These are phyloP conservation scores for Globisporangium polare DNA, from an alignment of 352 stramenopile genomes.

Conservation along the genomic window DNA sequence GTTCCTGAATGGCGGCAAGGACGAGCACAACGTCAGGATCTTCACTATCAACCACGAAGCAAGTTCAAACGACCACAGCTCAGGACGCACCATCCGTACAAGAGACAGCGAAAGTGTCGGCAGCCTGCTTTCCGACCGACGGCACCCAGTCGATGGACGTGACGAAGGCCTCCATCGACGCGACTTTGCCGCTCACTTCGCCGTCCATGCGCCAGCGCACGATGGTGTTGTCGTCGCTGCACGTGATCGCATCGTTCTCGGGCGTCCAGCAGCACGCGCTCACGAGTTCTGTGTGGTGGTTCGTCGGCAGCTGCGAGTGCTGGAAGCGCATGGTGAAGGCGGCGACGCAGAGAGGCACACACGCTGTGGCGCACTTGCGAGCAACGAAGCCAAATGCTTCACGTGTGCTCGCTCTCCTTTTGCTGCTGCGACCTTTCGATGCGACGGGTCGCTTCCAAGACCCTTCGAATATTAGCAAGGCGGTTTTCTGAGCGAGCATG, in stretches of 20 bases:
- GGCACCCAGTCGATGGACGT: conserved; percentile 80
- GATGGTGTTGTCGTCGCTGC: conserved; percentile 83
- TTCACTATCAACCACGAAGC: background rate
- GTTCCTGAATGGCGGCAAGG: conserved; percentile 33
- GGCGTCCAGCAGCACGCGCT: conserved; percentile 84
- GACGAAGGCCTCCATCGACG: conserved; percentile 72
- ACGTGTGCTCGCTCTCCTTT: background rate
- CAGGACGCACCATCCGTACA: conserved; percentile 74
- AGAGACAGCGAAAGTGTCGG: conserved; percentile 84
- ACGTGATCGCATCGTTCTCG: conserved; percentile 87
- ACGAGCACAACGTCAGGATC: background rate
- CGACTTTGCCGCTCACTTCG: conserved; percentile 68
- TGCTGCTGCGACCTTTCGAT: background rate
- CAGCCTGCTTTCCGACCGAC: conserved; percentile 75
- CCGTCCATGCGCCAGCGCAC: conserved; percentile 84
- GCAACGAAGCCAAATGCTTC: background rate
- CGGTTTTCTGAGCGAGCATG: background rate
- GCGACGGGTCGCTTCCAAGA: background rate
- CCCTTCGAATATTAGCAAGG: background rate
- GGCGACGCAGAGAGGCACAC: background rate
- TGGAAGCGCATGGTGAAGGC: conserved; percentile 62
- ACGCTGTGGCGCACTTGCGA: background rate
- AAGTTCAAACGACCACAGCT: background rate
- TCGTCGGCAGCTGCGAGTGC: conserved; percentile 63
- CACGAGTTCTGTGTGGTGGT: conserved; percentile 81